These are phyloP conservation scores for Plasmodium vivax DNA, from an alignment of 169 alveolate genomes.

Conservation along the genomic window DNA sequence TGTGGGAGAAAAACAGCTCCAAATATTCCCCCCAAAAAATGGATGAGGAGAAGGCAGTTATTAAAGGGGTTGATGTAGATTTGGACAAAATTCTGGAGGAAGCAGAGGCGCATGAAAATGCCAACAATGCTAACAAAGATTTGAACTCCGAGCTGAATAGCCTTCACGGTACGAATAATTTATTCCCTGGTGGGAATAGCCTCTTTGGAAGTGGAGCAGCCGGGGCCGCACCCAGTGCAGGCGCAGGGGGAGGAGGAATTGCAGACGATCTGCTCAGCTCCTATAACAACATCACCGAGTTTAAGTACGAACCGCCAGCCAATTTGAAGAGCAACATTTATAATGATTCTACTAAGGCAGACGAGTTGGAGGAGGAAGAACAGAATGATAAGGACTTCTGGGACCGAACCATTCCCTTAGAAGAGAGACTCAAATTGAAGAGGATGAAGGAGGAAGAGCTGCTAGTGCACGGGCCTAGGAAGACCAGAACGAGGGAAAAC, in stretches of 20 bases:
- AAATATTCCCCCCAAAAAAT: slow-evolving; percentile 49
- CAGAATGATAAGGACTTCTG: slow-evolving; percentile 91
- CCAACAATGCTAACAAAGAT: slow-evolving; percentile 77
- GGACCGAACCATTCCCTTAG: slow-evolving; percentile 91
- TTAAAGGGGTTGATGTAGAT: slow-evolving; percentile 86
- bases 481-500: slow-evolving; percentile 85
- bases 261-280: slow-evolving; percentile 92
- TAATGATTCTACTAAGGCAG: slow-evolving; percentile 83
- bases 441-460: slow-evolving; percentile 86
- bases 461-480: slow-evolving; percentile 90
- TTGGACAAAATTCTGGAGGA: slow-evolving; percentile 91
- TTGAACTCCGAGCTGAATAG: slow-evolving; percentile 67
- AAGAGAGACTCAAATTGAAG: slow-evolving; percentile 87
- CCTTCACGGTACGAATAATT: slow-evolving; percentile 31
- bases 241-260: slow-evolving; percentile 84
- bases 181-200: slow-evolving; percentile 15
- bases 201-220: slow-evolving; percentile 26
- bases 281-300: slow-evolving; percentile 91
- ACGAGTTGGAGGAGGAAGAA: slow-evolving; percentile 75
- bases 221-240: slow-evolving; percentile 73
- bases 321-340: slow-evolving; percentile 73
- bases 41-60: slow-evolving; percentile 51
- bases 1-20: slow-evolving; percentile 85
- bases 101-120: slow-evolving; percentile 89
- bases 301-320: slow-evolving; percentile 92